Conservation (phyloP, 23 red algal species). For the Gracilaria gracilis region DNA sequence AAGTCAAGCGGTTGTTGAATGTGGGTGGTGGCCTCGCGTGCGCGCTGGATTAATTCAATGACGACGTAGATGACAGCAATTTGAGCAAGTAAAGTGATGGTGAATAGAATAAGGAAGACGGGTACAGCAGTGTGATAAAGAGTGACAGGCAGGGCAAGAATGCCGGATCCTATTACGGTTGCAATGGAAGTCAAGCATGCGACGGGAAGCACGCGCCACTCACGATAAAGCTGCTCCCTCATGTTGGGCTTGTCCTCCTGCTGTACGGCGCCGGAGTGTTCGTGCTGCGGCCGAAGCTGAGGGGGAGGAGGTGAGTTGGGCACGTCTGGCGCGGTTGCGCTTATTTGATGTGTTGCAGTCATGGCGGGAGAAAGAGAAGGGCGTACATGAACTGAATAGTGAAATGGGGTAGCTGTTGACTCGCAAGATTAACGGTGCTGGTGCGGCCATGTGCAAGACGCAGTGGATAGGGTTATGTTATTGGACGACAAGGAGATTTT, state of each 20-base stretch:
- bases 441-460: not conserved
- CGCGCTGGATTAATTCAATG: slow-evolving; percentile 84
- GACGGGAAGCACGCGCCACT: slow-evolving; percentile 62
- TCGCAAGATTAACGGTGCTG: not conserved
- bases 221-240: slow-evolving; percentile 5
- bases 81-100: slow-evolving; percentile 72
- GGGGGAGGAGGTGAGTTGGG: not conserved
- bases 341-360: slow-evolving; percentile 2
- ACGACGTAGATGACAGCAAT: slow-evolving; percentile 49
- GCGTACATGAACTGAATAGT: not conserved
- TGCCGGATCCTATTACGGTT: slow-evolving; percentile 83
- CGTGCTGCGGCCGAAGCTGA: slow-evolving; percentile 1
- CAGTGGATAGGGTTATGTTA: not conserved
- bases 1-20: not conserved
- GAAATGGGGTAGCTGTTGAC: not conserved
- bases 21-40: not conserved
- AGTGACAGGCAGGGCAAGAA: slow-evolving; percentile 90
- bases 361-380: not conserved
- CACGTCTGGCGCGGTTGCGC: not conserved
- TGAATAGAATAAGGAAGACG: slow-evolving; percentile 81
- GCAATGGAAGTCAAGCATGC: slow-evolving; percentile 71
- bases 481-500: not conserved
- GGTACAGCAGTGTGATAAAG: slow-evolving; percentile 67
- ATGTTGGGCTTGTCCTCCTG: not conserved
- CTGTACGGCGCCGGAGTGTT: not conserved